phyloP scores from a whole-genome alignment of 164 flowering plant genomes.

The Malania oleifera region DNA sequence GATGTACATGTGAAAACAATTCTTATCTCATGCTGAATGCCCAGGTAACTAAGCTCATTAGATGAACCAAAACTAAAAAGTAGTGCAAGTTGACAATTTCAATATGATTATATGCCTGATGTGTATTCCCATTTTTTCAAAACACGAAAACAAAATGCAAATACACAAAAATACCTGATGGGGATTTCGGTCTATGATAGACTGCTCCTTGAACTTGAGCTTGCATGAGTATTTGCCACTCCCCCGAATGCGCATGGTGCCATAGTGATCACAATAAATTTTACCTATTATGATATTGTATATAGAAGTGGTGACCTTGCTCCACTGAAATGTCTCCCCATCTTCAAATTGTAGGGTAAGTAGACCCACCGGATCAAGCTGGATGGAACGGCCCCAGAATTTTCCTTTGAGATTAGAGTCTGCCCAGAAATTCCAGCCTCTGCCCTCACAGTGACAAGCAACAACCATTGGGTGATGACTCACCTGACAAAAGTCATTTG shows the following conservation, averaged over 20 bases:
- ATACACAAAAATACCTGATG: conserved; percentile 65
- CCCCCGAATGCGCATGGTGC: conserved; percentile 94
- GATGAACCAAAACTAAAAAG: no score
- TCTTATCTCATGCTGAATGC: no score
- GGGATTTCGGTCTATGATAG: conserved; percentile 94
- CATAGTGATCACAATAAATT: conserved; percentile 97
- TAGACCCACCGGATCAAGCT: conserved; percentile 93
- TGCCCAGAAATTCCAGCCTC: conserved; percentile 98
- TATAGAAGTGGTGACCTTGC: conserved; percentile 98
- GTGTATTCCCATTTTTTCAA: no score
- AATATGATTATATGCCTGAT: no score
- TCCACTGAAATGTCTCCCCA: conserved; percentile 97
- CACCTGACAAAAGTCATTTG: conserved; percentile 49
- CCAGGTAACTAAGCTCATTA: no score
- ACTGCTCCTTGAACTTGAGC: conserved; percentile 98
- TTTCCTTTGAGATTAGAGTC: conserved; percentile 97
- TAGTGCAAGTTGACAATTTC: no score
- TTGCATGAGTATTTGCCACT: conserved; percentile 93
- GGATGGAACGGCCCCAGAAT: conserved; percentile 99
- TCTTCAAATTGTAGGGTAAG: conserved; percentile 94
- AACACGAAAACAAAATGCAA: neutral
- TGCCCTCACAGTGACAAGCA: conserved; percentile 99
- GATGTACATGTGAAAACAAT: no score
- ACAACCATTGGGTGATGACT: conserved; percentile 97
- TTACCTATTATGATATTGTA: conserved; percentile 95